phyloP scores from a whole-genome alignment of 345 rosid genomes.

The Euphorbia lathyris region DNA sequence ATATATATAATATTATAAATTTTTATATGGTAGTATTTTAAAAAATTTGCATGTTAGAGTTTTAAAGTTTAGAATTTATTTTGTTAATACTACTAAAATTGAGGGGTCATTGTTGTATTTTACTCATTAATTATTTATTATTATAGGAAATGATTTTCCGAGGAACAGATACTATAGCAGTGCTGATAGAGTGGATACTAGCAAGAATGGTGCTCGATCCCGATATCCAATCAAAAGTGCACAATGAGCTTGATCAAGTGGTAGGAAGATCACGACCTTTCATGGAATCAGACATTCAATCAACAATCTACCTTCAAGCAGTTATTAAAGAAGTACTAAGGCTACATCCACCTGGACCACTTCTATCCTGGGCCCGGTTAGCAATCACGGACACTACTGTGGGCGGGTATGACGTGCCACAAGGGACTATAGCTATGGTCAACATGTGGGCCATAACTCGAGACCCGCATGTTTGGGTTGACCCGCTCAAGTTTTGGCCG shows the following conservation, averaged over 20 bases:
- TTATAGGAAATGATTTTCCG: conserved; percentile 56
- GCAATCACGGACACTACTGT: conserved; percentile 38
- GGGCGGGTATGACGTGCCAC: conserved; percentile 41
- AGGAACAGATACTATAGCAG: conserved; percentile 57
- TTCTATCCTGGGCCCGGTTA: conserved; percentile 56
- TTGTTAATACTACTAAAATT: no score
- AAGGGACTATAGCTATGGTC: conserved; percentile 53
- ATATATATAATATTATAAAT: no score
- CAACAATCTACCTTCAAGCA: conserved; percentile 35
- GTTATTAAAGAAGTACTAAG: conserved; percentile 51
- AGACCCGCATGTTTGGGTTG: conserved; percentile 44
- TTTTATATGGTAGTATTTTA: no score
- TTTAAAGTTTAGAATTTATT: no score
- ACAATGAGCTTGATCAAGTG: conserved; percentile 40
- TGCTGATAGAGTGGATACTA: conserved; percentile 53
- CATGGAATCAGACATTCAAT: conserved; percentile 33
- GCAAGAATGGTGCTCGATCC: conserved; percentile 54
- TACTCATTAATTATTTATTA: background rate
- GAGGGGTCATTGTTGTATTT: no score
- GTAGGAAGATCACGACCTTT: conserved; percentile 45
- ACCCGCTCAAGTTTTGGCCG: conserved; percentile 39
- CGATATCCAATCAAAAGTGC: conserved; percentile 47
- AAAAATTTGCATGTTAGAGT: no score
- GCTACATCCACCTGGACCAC: conserved; percentile 61
- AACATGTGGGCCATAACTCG: conserved; percentile 64